Base-by-base conservation (phyloP, 2,329 filamentous ascomycete genomes). In the Claviceps monticola region DNA sequence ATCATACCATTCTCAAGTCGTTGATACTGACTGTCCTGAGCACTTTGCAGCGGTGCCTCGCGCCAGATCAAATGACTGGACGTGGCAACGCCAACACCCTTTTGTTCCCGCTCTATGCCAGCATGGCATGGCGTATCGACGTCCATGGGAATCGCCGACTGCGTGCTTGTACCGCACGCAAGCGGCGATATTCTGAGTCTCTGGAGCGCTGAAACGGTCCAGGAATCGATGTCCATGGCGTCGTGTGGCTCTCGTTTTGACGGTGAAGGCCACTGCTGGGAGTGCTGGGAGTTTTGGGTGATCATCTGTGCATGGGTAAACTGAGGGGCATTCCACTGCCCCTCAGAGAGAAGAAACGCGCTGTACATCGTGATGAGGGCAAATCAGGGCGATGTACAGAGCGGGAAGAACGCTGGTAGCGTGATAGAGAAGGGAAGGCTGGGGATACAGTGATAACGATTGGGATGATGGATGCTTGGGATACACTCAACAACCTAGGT, bases 1-100 rank as follows among this genome's bases (percentile, higher is more conserved):
- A 26, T 38, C 19, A 38, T 51, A 94, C 88, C 87, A 67, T 97
- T 98, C 73, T 98, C 93, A 89, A 90, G 97, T 52, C 91, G 78
- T 60, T 91, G 83, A 48, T 91, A 77, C 61, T 91, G 83, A 60
- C 82, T 91, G 37, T 91, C 91, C 67, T 96, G 89, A 59, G 94
- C 95, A 52, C 91, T 91, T 71, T 89, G 94, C 36, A 93, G 73
- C 50, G 95, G 64, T 2, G 82, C 79, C 57, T 95, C 88, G 17
- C 90, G 82, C 49, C 78, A 70, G 51, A 70, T 68, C 65, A 74
- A 34, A 34, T 34, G 29, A 11, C 29, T 34, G 9, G 29, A 34
- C 29, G 29, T 34, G 29, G 29, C 29, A 34, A 34, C 29, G 29
- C 29, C 29, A 34, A 34, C 29, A 34, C 29, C 29, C 4, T 11